A percentile compares a stretch with the other conserved stretches of the same genome.
Conservation (phyloP, 2,329 filamentous ascomycete species). For the Metarhizium guizhouense region DNA sequence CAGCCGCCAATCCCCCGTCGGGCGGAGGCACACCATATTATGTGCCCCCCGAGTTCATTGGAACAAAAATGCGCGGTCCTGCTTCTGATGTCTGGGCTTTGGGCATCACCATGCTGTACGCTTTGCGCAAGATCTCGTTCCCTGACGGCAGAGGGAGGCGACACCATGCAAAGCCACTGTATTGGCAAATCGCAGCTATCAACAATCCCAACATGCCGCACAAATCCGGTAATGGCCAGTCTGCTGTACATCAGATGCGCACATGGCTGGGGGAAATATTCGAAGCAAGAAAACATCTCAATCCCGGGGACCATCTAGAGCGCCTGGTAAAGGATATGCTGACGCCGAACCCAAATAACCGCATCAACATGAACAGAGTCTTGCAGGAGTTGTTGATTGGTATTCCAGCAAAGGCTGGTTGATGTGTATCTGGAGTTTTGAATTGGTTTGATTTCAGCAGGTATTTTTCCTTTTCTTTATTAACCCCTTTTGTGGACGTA, state of each 20-base stretch:
- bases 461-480: background rate
- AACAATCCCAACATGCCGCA: slow-evolving; percentile 29
- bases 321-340: slow-evolving; percentile 46
- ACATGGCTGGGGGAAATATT: slow-evolving; percentile 46
- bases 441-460: background rate
- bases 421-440: background rate
- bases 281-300: slow-evolving; percentile 36
- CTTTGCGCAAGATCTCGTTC: slow-evolving; percentile 44
- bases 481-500: background rate
- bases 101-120: slow-evolving; percentile 52
- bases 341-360: slow-evolving; percentile 37
- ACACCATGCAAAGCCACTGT: slow-evolving; percentile 39
- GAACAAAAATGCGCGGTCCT: slow-evolving; percentile 41
- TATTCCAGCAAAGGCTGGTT: slow-evolving; percentile 8
- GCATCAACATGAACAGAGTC: slow-evolving; percentile 46
- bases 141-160: slow-evolving; percentile 42
- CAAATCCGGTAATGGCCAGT: slow-evolving; percentile 27
- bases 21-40: slow-evolving; percentile 53
- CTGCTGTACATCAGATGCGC: slow-evolving; percentile 44
- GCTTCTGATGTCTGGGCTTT: slow-evolving; percentile 52
- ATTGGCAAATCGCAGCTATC: slow-evolving; percentile 50
- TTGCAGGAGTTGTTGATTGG: slow-evolving; percentile 33
- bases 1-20: slow-evolving; percentile 33
- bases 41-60: slow-evolving; percentile 52
- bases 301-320: slow-evolving; percentile 39